phyloP scores from a whole-genome alignment of 139 green algal genomes.

The Tetradesmus lagerheimii region DNA sequence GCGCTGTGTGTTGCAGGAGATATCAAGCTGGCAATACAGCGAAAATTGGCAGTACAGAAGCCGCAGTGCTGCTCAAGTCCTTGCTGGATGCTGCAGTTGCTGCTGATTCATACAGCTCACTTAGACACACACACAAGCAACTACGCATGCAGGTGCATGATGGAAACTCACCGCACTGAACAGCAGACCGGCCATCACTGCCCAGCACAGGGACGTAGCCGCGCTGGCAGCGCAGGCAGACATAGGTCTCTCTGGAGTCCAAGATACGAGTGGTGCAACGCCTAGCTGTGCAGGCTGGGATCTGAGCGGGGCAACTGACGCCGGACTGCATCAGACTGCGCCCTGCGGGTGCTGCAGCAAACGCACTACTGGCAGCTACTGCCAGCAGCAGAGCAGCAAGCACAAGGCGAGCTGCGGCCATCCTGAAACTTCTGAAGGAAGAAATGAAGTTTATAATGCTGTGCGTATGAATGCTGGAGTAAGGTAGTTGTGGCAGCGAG shows the following conservation, averaged over 20 bases:
- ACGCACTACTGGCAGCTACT: background rate
- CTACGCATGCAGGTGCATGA: background rate
- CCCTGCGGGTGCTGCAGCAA: background rate
- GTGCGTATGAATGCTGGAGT: background rate
- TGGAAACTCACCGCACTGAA: background rate
- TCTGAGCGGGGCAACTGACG: background rate
- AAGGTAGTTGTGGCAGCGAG: too few species aligned
- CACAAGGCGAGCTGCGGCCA: background rate
- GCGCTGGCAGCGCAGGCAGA: background rate
- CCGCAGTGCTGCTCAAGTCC: too few species aligned
- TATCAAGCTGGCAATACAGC: too few species aligned
- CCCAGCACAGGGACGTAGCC: background rate
- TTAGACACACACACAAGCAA: too few species aligned
- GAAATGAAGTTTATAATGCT: background rate
- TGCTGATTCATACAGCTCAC: too few species aligned
- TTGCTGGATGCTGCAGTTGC: too few species aligned
- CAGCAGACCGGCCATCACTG: background rate
- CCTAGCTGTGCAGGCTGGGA: background rate
- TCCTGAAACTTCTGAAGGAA: background rate
- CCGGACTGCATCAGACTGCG: background rate
- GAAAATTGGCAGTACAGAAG: too few species aligned
- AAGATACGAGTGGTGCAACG: background rate
- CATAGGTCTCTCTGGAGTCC: background rate
- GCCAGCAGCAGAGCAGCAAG: background rate
- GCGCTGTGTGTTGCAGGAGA: too few species aligned